Base-by-base conservation (phyloP, 257 asterid species). In the Penstemon davidsonii region DNA sequence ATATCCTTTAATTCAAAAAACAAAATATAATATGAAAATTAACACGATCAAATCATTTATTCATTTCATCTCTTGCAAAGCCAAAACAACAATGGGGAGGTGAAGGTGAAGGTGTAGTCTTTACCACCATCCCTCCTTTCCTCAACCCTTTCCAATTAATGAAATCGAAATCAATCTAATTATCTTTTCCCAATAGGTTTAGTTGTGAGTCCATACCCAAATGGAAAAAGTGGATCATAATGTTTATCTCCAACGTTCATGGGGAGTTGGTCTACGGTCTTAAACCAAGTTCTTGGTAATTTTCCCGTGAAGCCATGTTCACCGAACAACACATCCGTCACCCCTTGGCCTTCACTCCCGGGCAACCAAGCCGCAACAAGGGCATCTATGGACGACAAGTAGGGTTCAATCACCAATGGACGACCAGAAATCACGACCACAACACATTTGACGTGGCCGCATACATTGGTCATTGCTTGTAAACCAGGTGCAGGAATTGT, bases 331-430 rank as follows among this genome's bases (percentile, higher is more conserved):
- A 60, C 66, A 13, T 60, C 66, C 2, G 85, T 60, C 15, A 82
- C 75, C 0, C 87, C 87, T 13, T 74, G 73, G 6, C 87, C 87
- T 67, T 82, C 85, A 3, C 64, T 51, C 0, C 87, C 85, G 1
- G 87, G 87, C 4, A 82, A 43, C 87, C 87, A 79, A 0, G 83
- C 87, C 9, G 83, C 88, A 7, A 83, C 83, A 36, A 83, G 51
- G 3, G 85, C 78, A 51, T 80, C 83, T 8, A 83, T 73, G 4
- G 41, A 18, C 2, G 61, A 7, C 36, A 83, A 45, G 15, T 80
- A 56, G 0, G 85, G 82, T 39, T 83, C 69, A 0, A 83, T 42
- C 46, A 78, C 81, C 10, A 83, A 19, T 0, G 88, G 88, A 3
- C 88, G 66, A 3, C 88, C 85, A 0, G 85, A 77, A 8, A 83